These are phyloP conservation scores for Chamaecyparis obtusa DNA, from an alignment of 75 land plant genomes.

Conservation along the genomic window DNA sequence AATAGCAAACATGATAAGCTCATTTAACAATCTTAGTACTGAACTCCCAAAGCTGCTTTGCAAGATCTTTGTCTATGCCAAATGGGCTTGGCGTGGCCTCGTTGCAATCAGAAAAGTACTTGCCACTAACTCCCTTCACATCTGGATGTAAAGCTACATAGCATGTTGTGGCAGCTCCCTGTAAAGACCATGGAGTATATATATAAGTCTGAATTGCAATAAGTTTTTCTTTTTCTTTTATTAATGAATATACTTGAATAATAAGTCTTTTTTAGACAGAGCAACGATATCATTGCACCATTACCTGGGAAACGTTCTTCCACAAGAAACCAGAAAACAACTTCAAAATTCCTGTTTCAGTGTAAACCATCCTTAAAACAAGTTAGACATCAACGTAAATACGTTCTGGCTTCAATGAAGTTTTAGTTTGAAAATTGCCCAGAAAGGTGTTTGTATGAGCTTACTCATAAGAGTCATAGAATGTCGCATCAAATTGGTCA, in stretches of 20 bases:
- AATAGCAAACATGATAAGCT: background rate
- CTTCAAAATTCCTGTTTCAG: slow-evolving; percentile 12
- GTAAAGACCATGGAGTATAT: background rate
- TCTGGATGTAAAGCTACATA: slow-evolving; percentile 73
- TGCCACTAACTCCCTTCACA: slow-evolving; percentile 64
- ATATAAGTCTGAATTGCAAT: background rate
- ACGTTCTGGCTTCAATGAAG: background rate
- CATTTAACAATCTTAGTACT: slow-evolving; percentile 27
- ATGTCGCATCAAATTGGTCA: slow-evolving; percentile 52
- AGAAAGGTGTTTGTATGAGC: background rate
- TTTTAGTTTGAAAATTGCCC: background rate
- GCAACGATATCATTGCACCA: background rate
- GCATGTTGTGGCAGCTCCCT: slow-evolving; percentile 87
- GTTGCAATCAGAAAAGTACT: slow-evolving; percentile 58
- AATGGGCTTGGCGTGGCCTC: slow-evolving; percentile 16
- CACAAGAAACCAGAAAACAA: slow-evolving; percentile 10
- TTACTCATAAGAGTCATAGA: slow-evolving; percentile 28
- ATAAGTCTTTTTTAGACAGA: background rate
- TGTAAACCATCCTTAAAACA: background rate
- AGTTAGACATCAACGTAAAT: background rate
- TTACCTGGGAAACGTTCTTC: slow-evolving; percentile 18
- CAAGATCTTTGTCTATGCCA: slow-evolving; percentile 52
- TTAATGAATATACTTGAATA: background rate
- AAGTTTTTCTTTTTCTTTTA: background rate
- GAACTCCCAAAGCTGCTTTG: slow-evolving; percentile 64